Conservation (phyloP, 495 filamentous ascomycete species). For the Staphylotrichum longicolle region DNA sequence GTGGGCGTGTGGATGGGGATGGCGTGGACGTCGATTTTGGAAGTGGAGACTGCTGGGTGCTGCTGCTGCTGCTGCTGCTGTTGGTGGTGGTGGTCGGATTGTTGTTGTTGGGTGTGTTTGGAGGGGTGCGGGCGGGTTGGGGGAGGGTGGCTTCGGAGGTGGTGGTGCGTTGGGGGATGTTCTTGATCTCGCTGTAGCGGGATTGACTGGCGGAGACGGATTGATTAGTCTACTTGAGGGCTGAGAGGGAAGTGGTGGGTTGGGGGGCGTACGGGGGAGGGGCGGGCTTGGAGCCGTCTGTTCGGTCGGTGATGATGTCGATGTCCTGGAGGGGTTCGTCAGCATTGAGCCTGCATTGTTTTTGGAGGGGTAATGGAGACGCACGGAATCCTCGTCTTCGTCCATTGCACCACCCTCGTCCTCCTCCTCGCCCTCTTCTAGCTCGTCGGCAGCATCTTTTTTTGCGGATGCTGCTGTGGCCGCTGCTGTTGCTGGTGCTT, state of each 20-base stretch:
- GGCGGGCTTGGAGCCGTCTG: slow-evolving; percentile 72
- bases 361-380: background rate
- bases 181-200: slow-evolving; percentile 61
- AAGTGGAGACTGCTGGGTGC: slow-evolving; percentile 61
- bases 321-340: slow-evolving; percentile 62
- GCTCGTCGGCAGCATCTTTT: slow-evolving; percentile 42
- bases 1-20: slow-evolving; percentile 71
- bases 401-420: slow-evolving; percentile 74
- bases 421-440: slow-evolving; percentile 60
- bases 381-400: slow-evolving; percentile 59
- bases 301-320: slow-evolving; percentile 87
- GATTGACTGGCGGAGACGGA: slow-evolving; percentile 39
- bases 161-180: slow-evolving; percentile 62
- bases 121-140: slow-evolving; percentile 24
- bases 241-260: background rate
- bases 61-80: slow-evolving; percentile 28
- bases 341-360: slow-evolving; percentile 18
- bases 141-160: slow-evolving; percentile 43
- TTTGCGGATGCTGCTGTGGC: slow-evolving; percentile 16
- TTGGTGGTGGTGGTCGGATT: slow-evolving; percentile 19
- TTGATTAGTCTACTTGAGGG: background rate
- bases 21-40: slow-evolving; percentile 79
- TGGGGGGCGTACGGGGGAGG: slow-evolving; percentile 56
- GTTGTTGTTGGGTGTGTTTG: slow-evolving; percentile 39
- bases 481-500: slow-evolving; percentile 9